Conservation (phyloP, 345 rosid genomes). For the Syzygium jambos region DNA sequence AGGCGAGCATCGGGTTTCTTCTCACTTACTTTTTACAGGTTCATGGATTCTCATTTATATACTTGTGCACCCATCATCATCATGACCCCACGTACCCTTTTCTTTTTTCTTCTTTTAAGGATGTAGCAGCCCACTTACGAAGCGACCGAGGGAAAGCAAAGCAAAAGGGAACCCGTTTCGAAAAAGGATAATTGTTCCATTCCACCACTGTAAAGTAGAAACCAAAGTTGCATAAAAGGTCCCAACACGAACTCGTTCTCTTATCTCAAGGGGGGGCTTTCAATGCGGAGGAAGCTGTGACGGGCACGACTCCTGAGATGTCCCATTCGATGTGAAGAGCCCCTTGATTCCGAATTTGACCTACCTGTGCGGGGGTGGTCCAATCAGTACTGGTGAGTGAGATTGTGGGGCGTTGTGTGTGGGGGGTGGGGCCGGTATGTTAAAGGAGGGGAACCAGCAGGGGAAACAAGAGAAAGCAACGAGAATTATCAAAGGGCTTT, state of each 20-base stretch:
- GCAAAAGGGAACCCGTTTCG: not conserved
- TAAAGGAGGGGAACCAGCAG: not conserved
- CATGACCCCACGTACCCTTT: not conserved
- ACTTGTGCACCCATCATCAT: not conserved
- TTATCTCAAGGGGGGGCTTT: not conserved
- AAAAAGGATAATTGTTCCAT: not conserved
- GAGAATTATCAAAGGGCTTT: not conserved
- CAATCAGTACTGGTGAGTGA: not conserved
- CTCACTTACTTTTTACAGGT: not conserved
- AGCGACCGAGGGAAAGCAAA: not conserved
- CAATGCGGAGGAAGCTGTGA: not conserved
- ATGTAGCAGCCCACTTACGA: not conserved
- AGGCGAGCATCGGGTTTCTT: not conserved
- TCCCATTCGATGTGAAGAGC: not conserved
- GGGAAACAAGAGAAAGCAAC: not conserved
- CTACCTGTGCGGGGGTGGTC: not conserved
- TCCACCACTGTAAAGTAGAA: not conserved
- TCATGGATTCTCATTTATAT: not conserved
- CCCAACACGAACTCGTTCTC: not conserved
- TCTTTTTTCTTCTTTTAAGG: not conserved
- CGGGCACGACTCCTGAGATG: not conserved
- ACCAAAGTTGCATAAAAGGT: not conserved
- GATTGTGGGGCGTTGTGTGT: not conserved
- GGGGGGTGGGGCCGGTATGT: not conserved
- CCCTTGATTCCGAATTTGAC: not conserved